Conservation (phyloP, 768 basidiomycete species). For the Tricholoma furcatifolium region DNA sequence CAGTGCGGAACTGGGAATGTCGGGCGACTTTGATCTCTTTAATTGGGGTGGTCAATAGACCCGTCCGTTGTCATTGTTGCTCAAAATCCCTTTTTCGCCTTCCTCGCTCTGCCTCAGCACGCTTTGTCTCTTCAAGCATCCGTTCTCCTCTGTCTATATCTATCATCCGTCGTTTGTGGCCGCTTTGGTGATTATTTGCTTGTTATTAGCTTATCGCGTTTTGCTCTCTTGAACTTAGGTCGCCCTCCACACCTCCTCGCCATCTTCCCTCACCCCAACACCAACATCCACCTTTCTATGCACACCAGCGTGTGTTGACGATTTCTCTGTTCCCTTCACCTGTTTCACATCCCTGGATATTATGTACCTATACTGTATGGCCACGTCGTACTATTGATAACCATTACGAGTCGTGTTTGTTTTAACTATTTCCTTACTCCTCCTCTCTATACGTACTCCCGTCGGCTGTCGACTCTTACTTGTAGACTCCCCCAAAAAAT, state of each 20-base stretch:
- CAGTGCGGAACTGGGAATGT: slow-evolving; percentile 35
- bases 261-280: background rate
- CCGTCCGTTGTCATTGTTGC: background rate
- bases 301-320: background rate
- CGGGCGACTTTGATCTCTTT: slow-evolving; percentile 56
- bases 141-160: slow-evolving; percentile 8
- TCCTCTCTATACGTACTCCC: background rate
- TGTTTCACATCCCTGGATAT: slow-evolving; percentile 20
- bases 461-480: slow-evolving; percentile 5
- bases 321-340: background rate
- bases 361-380: slow-evolving; percentile 29
- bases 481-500: slow-evolving; percentile 1
- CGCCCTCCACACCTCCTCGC: slow-evolving; percentile 9
- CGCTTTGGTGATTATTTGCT: slow-evolving; percentile 20
- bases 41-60: slow-evolving; percentile 48
- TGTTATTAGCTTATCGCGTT: slow-evolving; percentile 21
- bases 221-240: slow-evolving; percentile 23
- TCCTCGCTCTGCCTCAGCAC: background rate
- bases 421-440: background rate
- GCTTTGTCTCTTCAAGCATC: slow-evolving; percentile 1
- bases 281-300: background rate
- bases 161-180: slow-evolving; percentile 22
- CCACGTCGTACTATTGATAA: slow-evolving; percentile 19
- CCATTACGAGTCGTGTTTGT: slow-evolving; percentile 8
- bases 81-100: slow-evolving; percentile 3